These are phyloP conservation scores for Chlorencoelia australis DNA, from an alignment of 2,329 filamentous ascomycete species.

Conservation along the genomic window DNA sequence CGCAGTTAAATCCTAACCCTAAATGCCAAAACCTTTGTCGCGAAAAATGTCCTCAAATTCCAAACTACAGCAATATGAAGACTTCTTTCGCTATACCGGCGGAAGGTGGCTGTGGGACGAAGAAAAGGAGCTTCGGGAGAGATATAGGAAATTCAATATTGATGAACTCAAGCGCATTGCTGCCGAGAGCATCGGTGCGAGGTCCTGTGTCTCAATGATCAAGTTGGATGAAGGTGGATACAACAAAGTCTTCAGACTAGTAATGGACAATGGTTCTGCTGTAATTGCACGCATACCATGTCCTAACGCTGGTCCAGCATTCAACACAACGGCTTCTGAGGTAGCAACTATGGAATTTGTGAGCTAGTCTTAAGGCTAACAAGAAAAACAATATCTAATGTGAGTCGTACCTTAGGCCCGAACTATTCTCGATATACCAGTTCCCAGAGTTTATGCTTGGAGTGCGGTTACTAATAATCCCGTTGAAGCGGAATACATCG, in stretches of 20 bases:
- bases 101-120: constrained; percentile 30
- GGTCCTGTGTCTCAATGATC: constrained; percentile 27
- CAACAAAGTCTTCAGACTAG: constrained; percentile 30
- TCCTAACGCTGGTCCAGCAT: constrained; percentile 14
- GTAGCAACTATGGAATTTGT: constrained; percentile 22
- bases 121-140: constrained; percentile 24
- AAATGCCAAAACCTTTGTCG: too few species aligned
- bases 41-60: constrained; percentile 7
- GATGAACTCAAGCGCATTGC: constrained; percentile 26
- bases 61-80: constrained; percentile 10
- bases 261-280: constrained; percentile 23
- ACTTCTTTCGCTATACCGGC: constrained; percentile 26
- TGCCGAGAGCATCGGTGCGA: constrained; percentile 23
- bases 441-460: constrained; percentile 16
- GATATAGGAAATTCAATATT: constrained; percentile 29
- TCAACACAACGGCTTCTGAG: constrained; percentile 18
- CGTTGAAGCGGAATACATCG: constrained; percentile 29
- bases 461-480: constrained; percentile 16
- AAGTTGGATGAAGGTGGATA: constrained; percentile 31
- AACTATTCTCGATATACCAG: constrained; percentile 15
- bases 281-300: constrained; percentile 20
- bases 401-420: constrained; percentile 10
- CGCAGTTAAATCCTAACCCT: too few species aligned
- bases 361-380: constrained; percentile 5
- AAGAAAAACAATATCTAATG: constrained; percentile 4